Base-by-base conservation (phyloP, 2,329 filamentous ascomycete species). In the Colletotrichum liriopes region DNA sequence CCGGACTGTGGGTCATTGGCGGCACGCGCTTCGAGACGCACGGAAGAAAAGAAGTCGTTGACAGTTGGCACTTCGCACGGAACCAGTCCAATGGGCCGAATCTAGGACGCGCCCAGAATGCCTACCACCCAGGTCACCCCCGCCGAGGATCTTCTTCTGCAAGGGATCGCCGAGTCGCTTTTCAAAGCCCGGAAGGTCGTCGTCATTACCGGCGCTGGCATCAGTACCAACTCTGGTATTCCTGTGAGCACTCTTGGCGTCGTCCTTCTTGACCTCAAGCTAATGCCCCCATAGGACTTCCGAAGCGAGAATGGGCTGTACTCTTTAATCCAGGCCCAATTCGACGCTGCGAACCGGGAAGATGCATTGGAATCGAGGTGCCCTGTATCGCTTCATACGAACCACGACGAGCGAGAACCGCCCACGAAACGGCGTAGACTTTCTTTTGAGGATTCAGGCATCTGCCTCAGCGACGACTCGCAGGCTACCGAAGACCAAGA, bases 211-310 rank as follows among this genome's bases (percentile, higher is more conserved):
- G 92, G 92, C 61, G 92, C 92, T 60, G 92, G 92, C 64, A 94
- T 94, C 78, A 93, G 91, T 78, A 94, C 92, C 62, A 94, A 93
- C 79, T 93, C 91, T 74, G 92, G 92, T 67, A 94, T 94, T 78
- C 92, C 92, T 62, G 92, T 93, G 84, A 77, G 87, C 79, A 11
- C 16, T 52, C 12, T n/a, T 23, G 2, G 32, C 5, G n/a, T 23
- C 32, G 9, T 23, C 43, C 7, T 11, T 37, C 37, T 49, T 8
- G n/a, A 62, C 60, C 16, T 71, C 62, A 76, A 74, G 79, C 37
- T 65, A 73, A 78, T 73, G 43, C 35, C 47, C 3, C 1, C 12
- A 4, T 74, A 93, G 91, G 92, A 93, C 75, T 93, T 93, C 74
- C 91, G 92, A 51, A 93, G 91, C 1, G 89, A 93, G 77, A 90